These are phyloP conservation scores for Litchi chinensis DNA, from an alignment of 345 rosid species.

Conservation along the genomic window DNA sequence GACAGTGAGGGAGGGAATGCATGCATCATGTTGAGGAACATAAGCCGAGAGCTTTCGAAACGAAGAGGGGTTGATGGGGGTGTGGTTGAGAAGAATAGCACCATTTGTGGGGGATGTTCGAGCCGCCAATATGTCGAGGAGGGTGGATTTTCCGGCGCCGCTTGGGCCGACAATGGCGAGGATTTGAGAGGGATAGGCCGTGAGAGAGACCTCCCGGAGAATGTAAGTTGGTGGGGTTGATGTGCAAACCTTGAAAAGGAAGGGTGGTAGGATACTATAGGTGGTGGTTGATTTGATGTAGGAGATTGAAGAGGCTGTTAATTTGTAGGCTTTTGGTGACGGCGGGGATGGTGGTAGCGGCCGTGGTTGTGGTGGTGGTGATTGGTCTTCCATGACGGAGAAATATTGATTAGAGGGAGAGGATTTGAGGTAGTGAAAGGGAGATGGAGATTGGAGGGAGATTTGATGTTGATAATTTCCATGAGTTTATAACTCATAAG, in stretches of 20 bases:
- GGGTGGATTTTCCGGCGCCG: slow-evolving; percentile 97
- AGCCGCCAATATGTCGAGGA: slow-evolving; percentile 88
- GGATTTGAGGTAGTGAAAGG: slow-evolving; percentile 5
- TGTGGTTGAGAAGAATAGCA: slow-evolving; percentile 62
- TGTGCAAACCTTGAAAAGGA: slow-evolving; percentile 44
- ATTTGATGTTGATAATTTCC: slow-evolving; percentile 16
- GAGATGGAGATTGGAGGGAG: slow-evolving; percentile 6
- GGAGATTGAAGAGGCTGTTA: slow-evolving; percentile 73
- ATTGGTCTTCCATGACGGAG: slow-evolving; percentile 52
- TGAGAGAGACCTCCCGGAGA: slow-evolving; percentile 66
- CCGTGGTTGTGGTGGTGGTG: slow-evolving; percentile 22
- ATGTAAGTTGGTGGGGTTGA: slow-evolving; percentile 52
- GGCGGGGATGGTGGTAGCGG: slow-evolving; percentile 25
- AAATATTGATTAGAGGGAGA: slow-evolving; percentile 17
- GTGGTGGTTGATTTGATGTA: slow-evolving; percentile 49
- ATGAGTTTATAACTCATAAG: slow-evolving; percentile 9
- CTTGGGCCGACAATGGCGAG: slow-evolving; percentile 96
- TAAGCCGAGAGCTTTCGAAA: slow-evolving; percentile 85
- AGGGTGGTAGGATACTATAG: slow-evolving; percentile 16
- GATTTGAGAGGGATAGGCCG: slow-evolving; percentile 80
- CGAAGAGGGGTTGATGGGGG: slow-evolving; percentile 74
- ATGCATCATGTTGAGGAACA: slow-evolving; percentile 87
- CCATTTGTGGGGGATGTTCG: slow-evolving; percentile 76
- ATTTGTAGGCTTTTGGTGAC: slow-evolving; percentile 43
- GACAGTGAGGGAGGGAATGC: slow-evolving; percentile 76